Evolutionary conservation across 1,284 basidiomycete species (phyloP).

Genomic region (Ustilago trichophora): DNA sequence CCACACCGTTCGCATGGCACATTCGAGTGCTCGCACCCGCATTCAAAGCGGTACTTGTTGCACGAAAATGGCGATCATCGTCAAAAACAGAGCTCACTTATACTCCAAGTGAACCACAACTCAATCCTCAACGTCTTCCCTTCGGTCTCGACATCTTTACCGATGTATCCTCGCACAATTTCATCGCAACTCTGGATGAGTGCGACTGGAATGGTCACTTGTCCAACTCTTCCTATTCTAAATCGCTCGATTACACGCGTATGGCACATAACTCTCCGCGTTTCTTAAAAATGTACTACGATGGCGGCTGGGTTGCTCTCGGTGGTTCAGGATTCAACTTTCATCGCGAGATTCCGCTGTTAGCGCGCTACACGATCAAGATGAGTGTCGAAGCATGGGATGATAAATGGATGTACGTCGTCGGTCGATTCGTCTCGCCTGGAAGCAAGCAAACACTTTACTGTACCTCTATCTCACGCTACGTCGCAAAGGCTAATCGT

Average conservation of each 20-base stretch:
- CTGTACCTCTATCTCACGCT: conserved; percentile 52
- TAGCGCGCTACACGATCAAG: conserved; percentile 42
- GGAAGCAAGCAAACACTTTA: conserved; percentile 20
- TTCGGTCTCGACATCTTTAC: conserved; percentile 50
- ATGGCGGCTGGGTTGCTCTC: conserved; percentile 46
- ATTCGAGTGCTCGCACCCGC: conserved; percentile 35
- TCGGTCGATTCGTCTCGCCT: conserved; percentile 38
- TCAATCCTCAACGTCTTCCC: conserved; percentile 36
- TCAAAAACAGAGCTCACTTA: not conserved
- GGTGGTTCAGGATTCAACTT: conserved; percentile 48
- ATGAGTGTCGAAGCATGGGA: conserved; percentile 52
- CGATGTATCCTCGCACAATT: conserved; percentile 23
- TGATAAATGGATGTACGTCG: conserved; percentile 57
- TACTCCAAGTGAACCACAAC: conserved; percentile 14
- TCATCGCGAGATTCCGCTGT: conserved; percentile 51
- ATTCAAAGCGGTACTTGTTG: conserved; percentile 18
- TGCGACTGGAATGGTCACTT: conserved; percentile 55
- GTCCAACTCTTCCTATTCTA: conserved; percentile 50
- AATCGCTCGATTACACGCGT: conserved; percentile 44
- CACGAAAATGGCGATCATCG: conserved; percentile 11
- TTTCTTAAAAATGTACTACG: conserved; percentile 44
- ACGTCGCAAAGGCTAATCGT: conserved; percentile 51
- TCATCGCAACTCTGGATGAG: conserved; percentile 43
- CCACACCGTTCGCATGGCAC: conserved; percentile 51
- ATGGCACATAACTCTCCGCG: conserved; percentile 34